Evolutionary conservation across 768 basidiomycete genomes (phyloP).

Genomic region (Lentinula aciculospora): DNA sequence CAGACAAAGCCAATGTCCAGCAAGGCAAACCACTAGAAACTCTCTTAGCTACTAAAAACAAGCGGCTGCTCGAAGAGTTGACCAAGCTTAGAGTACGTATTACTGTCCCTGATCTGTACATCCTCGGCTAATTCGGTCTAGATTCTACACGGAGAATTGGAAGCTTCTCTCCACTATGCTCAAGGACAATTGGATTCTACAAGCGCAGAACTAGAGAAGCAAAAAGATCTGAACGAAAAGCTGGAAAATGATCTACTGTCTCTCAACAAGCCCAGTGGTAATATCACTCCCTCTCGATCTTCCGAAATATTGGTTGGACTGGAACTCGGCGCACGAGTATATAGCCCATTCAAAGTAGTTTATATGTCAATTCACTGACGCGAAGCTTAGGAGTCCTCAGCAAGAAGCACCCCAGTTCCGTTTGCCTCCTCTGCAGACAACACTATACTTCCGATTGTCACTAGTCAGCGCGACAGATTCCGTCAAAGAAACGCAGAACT

Average conservation of each 20-base stretch:
- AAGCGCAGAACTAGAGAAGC: constrained; percentile 67
- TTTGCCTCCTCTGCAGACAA: constrained; percentile 78
- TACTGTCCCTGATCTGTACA: background rate
- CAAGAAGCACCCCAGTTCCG: constrained; percentile 59
- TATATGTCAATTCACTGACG: constrained; percentile 4
- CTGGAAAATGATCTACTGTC: constrained; percentile 88
- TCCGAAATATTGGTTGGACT: constrained; percentile 66
- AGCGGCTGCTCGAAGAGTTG: constrained; percentile 85
- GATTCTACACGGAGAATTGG: constrained; percentile 83
- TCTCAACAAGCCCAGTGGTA: constrained; percentile 49
- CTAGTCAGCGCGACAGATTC: constrained; percentile 96
- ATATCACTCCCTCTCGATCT: constrained; percentile 23
- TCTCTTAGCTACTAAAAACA: constrained; percentile 91
- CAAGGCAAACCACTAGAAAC: constrained; percentile 83
- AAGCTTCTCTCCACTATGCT: constrained; percentile 54
- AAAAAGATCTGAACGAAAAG: constrained; percentile 78
- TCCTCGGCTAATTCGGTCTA: constrained; percentile 19
- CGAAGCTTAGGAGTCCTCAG: constrained; percentile 22
- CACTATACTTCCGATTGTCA: constrained; percentile 97
- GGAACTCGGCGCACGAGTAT: constrained; percentile 57
- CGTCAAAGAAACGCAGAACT: constrained; percentile 94
- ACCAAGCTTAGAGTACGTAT: constrained; percentile 79
- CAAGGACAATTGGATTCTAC: constrained; percentile 55
- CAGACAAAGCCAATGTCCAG: constrained; percentile 72
- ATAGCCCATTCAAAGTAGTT: constrained; percentile 6